These are phyloP conservation scores for Ophiosphaerella narmari DNA, from an alignment of 2,329 filamentous ascomycete species.

Conservation along the genomic window DNA sequence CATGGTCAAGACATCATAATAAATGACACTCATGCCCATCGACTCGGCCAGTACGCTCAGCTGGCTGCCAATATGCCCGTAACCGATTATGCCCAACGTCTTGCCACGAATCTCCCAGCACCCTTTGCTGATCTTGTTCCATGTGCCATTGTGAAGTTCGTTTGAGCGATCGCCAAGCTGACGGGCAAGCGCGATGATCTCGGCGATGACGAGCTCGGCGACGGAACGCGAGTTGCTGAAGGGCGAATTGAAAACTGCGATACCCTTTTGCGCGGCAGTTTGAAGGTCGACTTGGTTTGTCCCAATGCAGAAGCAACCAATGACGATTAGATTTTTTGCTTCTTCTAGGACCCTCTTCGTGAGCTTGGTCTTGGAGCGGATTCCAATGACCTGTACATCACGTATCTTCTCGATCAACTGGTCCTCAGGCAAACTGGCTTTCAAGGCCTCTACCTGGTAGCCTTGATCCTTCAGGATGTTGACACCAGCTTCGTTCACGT, in stretches of 20 bases:
- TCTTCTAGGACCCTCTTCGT: conserved; percentile 81
- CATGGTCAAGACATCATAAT: conserved; percentile 91
- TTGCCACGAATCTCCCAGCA: conserved; percentile 99
- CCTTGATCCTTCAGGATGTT: conserved; percentile 83
- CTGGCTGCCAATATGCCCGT: conserved; percentile 96
- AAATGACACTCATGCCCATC: conserved; percentile 98
- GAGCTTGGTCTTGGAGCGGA: conserved; percentile 96
- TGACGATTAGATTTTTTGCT: conserved; percentile 91
- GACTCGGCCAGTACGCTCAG: conserved; percentile 93
- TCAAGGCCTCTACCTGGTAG: conserved; percentile 93
- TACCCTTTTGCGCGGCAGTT: conserved; percentile 80
- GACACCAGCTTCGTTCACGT: conserved; percentile 88
- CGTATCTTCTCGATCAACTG: conserved; percentile 98
- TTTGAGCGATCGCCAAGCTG: conserved; percentile 91
- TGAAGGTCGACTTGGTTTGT: conserved; percentile 93
- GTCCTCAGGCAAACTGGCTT: conserved; percentile 87
- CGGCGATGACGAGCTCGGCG: conserved; percentile 90
- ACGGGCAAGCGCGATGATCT: conserved; percentile 89
- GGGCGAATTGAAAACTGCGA: conserved; percentile 98
- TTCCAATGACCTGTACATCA: conserved; percentile 95
- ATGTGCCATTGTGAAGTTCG: conserved; percentile 91
- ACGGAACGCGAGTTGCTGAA: conserved; percentile 98
- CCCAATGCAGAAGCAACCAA: conserved; percentile 98
- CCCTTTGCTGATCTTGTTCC: conserved; percentile 96
- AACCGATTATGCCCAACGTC: conserved; percentile 93